A percentile compares a stretch with the other conserved stretches of the same genome.
phyloP scores from a whole-genome alignment of 1,284 basidiomycete genomes.

The Moesziomyces antarcticus region DNA sequence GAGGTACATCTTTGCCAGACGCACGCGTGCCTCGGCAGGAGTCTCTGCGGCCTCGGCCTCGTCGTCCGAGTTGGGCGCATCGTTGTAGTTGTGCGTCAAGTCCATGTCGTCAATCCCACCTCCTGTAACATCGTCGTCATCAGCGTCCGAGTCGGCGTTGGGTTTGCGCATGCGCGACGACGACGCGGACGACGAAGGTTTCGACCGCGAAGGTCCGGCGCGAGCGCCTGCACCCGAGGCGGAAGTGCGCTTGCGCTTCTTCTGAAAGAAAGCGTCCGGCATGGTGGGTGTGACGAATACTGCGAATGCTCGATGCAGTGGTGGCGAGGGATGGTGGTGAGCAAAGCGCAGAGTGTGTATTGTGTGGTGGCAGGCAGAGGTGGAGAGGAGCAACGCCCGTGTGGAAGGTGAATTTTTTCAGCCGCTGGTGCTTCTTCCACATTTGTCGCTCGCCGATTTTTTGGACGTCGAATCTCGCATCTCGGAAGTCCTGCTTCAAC shows the following conservation, averaged over 20 bases:
- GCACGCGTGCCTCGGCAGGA: slow-evolving; percentile 89
- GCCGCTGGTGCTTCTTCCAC: slow-evolving; percentile 1
- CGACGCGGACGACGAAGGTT: slow-evolving; percentile 6
- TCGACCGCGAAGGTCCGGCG: slow-evolving; percentile 28
- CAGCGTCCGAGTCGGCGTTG: slow-evolving; percentile 25
- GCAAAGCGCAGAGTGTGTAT: too few relatives aligned
- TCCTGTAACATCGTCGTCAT: slow-evolving; percentile 24
- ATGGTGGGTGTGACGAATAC: slow-evolving; percentile 24
- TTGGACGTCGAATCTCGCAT: slow-evolving; percentile 16
- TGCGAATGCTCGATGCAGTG: neutral
- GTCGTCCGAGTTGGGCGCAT: slow-evolving; percentile 42
- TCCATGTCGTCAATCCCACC: slow-evolving; percentile 59
- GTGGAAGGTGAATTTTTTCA: neutral
- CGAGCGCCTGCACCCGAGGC: slow-evolving; percentile 5
- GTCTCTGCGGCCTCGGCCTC: slow-evolving; percentile 73
- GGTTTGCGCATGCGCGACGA: slow-evolving; percentile 17
- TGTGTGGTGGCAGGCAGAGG: neutral
- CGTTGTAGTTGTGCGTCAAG: slow-evolving; percentile 51
- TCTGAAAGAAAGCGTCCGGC: slow-evolving; percentile 68
- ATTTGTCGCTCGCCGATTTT: slow-evolving; percentile 1
- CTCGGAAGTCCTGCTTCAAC: slow-evolving; percentile 8
- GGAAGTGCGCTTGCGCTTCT: slow-evolving; percentile 64
- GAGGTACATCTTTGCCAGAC: slow-evolving; percentile 90
- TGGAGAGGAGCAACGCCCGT: neutral
- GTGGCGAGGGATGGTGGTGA: too few relatives aligned